Evolutionary conservation across 306 rosid species (phyloP).

Genomic region (Hippophae gyantsensis): DNA sequence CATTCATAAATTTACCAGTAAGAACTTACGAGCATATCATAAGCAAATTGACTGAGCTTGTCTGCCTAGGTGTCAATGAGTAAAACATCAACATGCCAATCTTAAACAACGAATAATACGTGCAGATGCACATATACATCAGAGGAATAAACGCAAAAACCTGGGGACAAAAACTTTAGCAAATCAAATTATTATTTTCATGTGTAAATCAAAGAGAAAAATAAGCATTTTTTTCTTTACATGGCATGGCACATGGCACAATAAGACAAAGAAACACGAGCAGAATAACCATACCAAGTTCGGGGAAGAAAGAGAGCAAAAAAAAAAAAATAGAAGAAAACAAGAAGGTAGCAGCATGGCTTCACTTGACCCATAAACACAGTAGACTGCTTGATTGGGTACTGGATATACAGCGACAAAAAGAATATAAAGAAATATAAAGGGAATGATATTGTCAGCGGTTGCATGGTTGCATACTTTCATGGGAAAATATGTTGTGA

Average conservation of each 20-base stretch:
- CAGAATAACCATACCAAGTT: not conserved
- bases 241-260: not conserved
- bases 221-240: not conserved
- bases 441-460: not conserved
- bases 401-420: not conserved
- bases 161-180: slow-evolving; percentile 38
- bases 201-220: slow-evolving; percentile 6
- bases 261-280: not conserved
- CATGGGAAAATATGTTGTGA: not conserved
- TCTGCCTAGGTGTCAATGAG: slow-evolving; percentile 88
- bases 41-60: slow-evolving; percentile 91
- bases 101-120: slow-evolving; percentile 91
- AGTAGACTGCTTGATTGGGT: not conserved
- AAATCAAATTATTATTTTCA: slow-evolving; percentile 15
- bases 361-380: no score
- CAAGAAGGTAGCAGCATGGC: no score
- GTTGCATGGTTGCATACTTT: not conserved
- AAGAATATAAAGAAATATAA: not conserved
- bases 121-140: slow-evolving; percentile 97
- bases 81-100: slow-evolving; percentile 84
- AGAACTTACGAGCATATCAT: slow-evolving; percentile 97
- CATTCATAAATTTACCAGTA: slow-evolving; percentile 8
- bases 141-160: slow-evolving; percentile 84
- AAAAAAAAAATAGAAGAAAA: no score
- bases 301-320: not conserved